A percentile compares a stretch with the other conserved stretches of the same genome.
Evolutionary conservation across 306 rosid species (phyloP).

Genomic region (Abrus precatorius): DNA sequence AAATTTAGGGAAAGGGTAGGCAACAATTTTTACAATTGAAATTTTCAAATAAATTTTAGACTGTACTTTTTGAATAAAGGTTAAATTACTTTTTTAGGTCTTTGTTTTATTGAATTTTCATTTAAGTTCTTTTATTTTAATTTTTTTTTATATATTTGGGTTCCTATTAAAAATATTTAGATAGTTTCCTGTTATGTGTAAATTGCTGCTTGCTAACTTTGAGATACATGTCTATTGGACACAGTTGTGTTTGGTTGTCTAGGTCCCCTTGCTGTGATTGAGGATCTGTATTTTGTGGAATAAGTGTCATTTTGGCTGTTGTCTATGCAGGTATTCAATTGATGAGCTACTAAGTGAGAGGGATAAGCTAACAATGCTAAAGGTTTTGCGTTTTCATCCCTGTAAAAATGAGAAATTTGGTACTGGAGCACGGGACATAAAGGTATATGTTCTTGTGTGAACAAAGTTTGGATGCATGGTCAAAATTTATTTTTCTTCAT

Average conservation of each 20-base stretch:
- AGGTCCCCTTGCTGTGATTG: slow-evolving; percentile 19
- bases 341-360: slow-evolving; percentile 63
- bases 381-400: slow-evolving; percentile 83
- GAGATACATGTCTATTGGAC: slow-evolving; percentile 19
- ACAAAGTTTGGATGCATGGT: slow-evolving; percentile 21
- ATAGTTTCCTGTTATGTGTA: slow-evolving; percentile 9
- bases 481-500: slow-evolving; percentile 6
- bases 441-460: slow-evolving; percentile 62
- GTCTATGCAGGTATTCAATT: slow-evolving; percentile 68
- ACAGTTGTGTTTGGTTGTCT: slow-evolving; percentile 28
- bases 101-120: neutral
- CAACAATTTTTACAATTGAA: neutral
- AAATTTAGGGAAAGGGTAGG: slow-evolving; percentile 8
- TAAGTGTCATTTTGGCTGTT: slow-evolving; percentile 35
- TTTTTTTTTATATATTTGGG: neutral
- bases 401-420: slow-evolving; percentile 68
- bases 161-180: neutral
- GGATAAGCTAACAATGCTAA: slow-evolving; percentile 68
- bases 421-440: slow-evolving; percentile 65
- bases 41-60: neutral
- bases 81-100: slow-evolving; percentile 10
- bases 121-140: neutral
- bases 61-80: neutral
- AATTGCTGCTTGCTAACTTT: slow-evolving; percentile 20
- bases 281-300: slow-evolving; percentile 35